A percentile compares a stretch with the other conserved stretches of the same genome.
phyloP scores from a whole-genome alignment of 179 eudicot species.

The Camellia oleifera region DNA sequence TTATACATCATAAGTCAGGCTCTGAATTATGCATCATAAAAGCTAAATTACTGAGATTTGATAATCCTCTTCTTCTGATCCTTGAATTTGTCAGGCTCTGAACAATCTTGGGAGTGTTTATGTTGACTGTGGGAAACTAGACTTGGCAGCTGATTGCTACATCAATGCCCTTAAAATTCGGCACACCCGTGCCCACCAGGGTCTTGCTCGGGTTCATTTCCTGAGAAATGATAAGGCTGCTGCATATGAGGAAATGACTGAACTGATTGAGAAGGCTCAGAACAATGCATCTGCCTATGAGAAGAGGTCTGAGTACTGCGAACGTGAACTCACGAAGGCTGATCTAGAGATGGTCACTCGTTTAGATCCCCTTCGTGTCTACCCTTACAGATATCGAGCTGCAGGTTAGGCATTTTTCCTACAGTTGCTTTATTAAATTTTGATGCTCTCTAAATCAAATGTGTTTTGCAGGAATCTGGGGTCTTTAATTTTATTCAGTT shows the following conservation, averaged over 20 bases:
- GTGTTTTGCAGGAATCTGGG: not conserved
- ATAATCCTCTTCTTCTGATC: conserved; percentile 6
- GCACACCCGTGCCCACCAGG: conserved; percentile 98
- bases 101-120: conserved; percentile 99
- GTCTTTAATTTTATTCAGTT: not conserved
- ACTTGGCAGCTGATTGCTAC: conserved; percentile 94
- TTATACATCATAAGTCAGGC: too few species aligned
- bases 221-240: conserved; percentile 70
- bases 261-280: conserved; percentile 79
- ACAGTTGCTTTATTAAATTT: not conserved
- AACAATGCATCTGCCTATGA: conserved; percentile 98
- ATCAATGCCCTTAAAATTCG: conserved; percentile 92
- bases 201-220: conserved; percentile 94
- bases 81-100: conserved; percentile 55
- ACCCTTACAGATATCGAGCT: conserved; percentile 96
- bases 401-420: conserved; percentile 62
- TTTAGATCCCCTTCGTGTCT: conserved; percentile 90
- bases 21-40: not conserved
- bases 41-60: not conserved
- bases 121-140: conserved; percentile 83
- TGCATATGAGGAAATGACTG: conserved; percentile 90
- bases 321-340: conserved; percentile 83
- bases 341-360: conserved; percentile 93
- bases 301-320: conserved; percentile 95
- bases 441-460: not conserved